Conservation (phyloP, 2,329 filamentous ascomycete genomes). For the Fusarium sp. region DNA sequence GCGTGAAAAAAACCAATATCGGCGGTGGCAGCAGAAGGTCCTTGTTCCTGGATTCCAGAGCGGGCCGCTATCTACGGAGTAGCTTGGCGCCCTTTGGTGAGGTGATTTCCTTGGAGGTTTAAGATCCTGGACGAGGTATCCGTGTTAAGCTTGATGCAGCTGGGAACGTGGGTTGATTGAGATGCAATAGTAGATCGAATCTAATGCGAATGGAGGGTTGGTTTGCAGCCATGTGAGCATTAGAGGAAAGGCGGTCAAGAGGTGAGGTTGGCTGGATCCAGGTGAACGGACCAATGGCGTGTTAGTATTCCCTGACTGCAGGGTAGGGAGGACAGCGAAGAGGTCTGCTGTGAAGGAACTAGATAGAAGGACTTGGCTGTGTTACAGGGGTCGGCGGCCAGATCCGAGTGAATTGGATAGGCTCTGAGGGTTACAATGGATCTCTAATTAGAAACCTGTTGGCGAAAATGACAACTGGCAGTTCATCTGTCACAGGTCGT, state of each 20-base stretch:
- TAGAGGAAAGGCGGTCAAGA: constrained; percentile 39
- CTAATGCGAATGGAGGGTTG: constrained; percentile 16
- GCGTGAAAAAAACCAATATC: constrained; percentile 2
- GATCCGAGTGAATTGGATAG: not conserved
- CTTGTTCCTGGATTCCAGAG: constrained; percentile 39
- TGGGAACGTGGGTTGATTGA: constrained; percentile 12
- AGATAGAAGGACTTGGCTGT: constrained; percentile 5
- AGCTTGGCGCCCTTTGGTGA: constrained; percentile 17
- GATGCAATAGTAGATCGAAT: constrained; percentile 27
- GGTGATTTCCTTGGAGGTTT: constrained; percentile 6
- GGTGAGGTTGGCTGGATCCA: not conserved
- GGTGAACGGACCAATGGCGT: constrained; percentile 9
- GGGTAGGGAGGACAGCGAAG: constrained; percentile 11
- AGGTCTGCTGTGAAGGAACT: not conserved
- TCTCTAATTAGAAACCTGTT: constrained; percentile 15
- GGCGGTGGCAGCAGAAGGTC: constrained; percentile 27
- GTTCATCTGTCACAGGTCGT: not conserved
- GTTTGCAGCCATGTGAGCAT: constrained; percentile 24
- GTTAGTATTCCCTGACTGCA: constrained; percentile 9
- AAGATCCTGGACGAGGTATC: constrained; percentile 6
- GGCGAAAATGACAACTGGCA: constrained; percentile 15
- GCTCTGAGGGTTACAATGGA: not conserved
- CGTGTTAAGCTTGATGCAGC: constrained; percentile 21
- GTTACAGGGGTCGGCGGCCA: constrained; percentile 9
- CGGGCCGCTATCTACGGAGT: constrained; percentile 38